Evolutionary conservation across 2,329 filamentous ascomycete genomes (phyloP).

Genomic region (Phialophora chinensis): DNA sequence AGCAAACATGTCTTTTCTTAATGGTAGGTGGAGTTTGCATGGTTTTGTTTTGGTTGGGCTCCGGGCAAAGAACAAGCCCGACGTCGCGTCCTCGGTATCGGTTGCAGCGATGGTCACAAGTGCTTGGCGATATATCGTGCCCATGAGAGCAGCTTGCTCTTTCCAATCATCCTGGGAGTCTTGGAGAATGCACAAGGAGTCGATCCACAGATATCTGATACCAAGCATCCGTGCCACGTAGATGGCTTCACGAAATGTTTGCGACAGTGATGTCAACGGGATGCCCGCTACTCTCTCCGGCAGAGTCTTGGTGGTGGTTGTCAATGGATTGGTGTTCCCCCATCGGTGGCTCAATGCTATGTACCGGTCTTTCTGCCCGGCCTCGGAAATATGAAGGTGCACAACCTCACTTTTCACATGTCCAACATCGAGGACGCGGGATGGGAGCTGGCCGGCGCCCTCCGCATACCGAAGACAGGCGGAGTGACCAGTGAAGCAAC

Average conservation of each 20-base stretch:
- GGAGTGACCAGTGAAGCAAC: neutral
- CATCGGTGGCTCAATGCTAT: neutral
- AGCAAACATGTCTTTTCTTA: neutral
- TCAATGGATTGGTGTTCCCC: neutral
- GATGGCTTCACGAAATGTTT: neutral
- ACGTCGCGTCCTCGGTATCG: neutral
- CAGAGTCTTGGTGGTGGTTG: neutral
- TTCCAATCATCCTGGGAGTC: neutral
- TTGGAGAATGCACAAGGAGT: neutral
- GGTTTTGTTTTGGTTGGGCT: neutral
- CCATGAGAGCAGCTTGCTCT: neutral
- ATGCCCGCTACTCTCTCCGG: neutral
- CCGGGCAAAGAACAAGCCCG: neutral
- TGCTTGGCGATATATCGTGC: constrained; percentile 1
- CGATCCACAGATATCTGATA: constrained; percentile 2
- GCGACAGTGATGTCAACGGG: neutral
- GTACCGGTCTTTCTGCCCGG: neutral
- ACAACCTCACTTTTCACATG: neutral
- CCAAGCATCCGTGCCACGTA: neutral
- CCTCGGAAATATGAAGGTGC: neutral
- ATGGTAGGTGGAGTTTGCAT: neutral
- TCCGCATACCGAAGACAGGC: neutral
- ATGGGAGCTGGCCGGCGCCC: neutral
- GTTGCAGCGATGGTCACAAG: neutral
- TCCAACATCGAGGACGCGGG: neutral